Evolutionary conservation across 1,139 yeast genomes (phyloP), one percentile per base, ranked within the genome.

Genomic region (Hanseniaspora gamundiae): DNA sequence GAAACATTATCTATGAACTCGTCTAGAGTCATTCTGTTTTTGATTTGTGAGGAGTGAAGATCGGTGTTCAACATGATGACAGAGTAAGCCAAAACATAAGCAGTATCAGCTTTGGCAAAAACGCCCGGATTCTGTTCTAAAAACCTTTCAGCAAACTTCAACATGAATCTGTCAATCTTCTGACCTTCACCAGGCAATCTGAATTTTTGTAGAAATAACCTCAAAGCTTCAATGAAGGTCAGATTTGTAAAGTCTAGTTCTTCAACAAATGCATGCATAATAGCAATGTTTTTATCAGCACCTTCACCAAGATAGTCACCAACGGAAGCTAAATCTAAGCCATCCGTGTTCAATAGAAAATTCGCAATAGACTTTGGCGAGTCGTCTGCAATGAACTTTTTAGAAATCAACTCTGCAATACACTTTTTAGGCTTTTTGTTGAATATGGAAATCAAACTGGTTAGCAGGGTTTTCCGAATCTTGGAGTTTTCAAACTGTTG

Each of bases 101-200:
- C 95, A 0, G 96, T 80, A 57, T 87, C 97, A 1, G 97, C 95
- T 57, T 86, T 85, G 0, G 95, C 78, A 62, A 91, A 91, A 0
- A 80, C 71, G 16, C 70, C 69, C 5, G 96, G 95, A 57, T 91
- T 93, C 45, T 93, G 95, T 50, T 81, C 78, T 33, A 80, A 80
- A 57, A 81, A 93, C 53, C 94, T 71, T 60, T 87, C 95, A 2
- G 98, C 98, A 68, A 93, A 93, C 57, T 93, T 91, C 57, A 91
- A 74, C 95, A 93, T 86, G 58, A 80, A 86, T 55, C 99, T 73
- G 68, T 93, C 98, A 61, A 93, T 88, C 58, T 91, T 91, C 64
- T 93, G 99, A 2, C 96, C 88, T 65, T 93, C 99, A 40, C 99
- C 99, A 0, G 99, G 98, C 48, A 93, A 71, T 59, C 98, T 73